Conservation (phyloP, 306 rosid genomes). For the Pueraria montana region DNA sequence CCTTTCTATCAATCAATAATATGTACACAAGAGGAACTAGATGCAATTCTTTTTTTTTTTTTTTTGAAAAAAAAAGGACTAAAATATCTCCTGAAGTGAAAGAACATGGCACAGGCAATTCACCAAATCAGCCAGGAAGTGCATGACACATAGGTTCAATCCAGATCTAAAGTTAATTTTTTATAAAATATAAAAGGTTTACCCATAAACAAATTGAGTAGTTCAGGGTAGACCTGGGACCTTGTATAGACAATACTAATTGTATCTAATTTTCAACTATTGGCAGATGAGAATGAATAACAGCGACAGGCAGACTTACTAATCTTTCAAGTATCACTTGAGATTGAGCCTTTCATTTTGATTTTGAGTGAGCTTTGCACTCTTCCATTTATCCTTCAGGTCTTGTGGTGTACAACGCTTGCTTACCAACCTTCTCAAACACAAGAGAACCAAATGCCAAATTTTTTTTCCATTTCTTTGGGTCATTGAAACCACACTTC, state of each 20-base stretch:
- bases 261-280: constrained; percentile 2
- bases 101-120: not conserved
- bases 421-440: constrained; percentile 50
- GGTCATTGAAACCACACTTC: constrained; percentile 45
- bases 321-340: not conserved
- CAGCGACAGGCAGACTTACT: constrained; percentile 4
- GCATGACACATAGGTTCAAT: not conserved
- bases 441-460: constrained; percentile 62
- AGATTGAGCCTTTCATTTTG: constrained; percentile 37
- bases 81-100: not conserved
- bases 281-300: not conserved
- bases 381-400: constrained; percentile 79
- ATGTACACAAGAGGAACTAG: no score
- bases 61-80: not conserved
- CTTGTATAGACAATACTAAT: not conserved
- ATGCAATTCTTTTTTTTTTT: no score
- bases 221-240: not conserved
- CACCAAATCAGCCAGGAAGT: not conserved
- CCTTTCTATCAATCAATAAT: no score
- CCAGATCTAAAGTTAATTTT: not conserved
- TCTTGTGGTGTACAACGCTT: constrained; percentile 58
- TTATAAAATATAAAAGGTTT: not conserved
- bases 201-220: not conserved
- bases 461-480: constrained; percentile 63
- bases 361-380: constrained; percentile 49